These are phyloP conservation scores for Mariannaea sp. DNA, from an alignment of 2,329 filamentous ascomycete genomes.

Conservation along the genomic window DNA sequence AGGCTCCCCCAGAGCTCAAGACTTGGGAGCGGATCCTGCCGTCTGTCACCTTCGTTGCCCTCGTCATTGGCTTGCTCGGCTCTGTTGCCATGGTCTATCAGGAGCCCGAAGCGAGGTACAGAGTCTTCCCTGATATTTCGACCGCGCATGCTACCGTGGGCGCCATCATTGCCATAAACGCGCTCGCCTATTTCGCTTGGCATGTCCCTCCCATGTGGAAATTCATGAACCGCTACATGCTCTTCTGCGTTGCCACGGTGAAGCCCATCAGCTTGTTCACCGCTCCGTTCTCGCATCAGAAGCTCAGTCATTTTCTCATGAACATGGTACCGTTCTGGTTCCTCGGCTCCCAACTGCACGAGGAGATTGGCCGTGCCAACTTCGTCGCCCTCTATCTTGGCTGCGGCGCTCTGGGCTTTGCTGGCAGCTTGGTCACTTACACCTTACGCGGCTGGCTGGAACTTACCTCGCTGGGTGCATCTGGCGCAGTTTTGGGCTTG, in stretches of 20 bases:
- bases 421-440: conserved; percentile 59
- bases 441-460: conserved; percentile 52
- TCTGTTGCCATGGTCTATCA: conserved; percentile 56
- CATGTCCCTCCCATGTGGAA: conserved; percentile 67
- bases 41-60: conserved; percentile 53
- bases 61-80: conserved; percentile 51
- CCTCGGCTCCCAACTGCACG: conserved; percentile 69
- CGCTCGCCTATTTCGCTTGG: conserved; percentile 63
- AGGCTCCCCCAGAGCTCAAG: conserved; percentile 56
- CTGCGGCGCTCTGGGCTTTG: conserved; percentile 62
- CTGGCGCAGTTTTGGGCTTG: conserved; percentile 66
- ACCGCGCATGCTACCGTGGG: conserved; percentile 68
- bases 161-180: conserved; percentile 64
- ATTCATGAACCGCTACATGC: conserved; percentile 70
- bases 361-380: conserved; percentile 70
- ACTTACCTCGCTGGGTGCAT: conserved; percentile 67
- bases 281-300: conserved; percentile 72
- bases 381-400: conserved; percentile 71
- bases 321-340: conserved; percentile 72
- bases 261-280: conserved; percentile 65
- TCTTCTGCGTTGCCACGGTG: conserved; percentile 67
- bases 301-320: conserved; percentile 59
- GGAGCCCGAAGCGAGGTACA: conserved; percentile 55
- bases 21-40: conserved; percentile 60
- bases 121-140: conserved; percentile 65